Evolutionary conservation across 2,329 filamentous ascomycete genomes (phyloP).

Genomic region (Cladophialophora yegresii): DNA sequence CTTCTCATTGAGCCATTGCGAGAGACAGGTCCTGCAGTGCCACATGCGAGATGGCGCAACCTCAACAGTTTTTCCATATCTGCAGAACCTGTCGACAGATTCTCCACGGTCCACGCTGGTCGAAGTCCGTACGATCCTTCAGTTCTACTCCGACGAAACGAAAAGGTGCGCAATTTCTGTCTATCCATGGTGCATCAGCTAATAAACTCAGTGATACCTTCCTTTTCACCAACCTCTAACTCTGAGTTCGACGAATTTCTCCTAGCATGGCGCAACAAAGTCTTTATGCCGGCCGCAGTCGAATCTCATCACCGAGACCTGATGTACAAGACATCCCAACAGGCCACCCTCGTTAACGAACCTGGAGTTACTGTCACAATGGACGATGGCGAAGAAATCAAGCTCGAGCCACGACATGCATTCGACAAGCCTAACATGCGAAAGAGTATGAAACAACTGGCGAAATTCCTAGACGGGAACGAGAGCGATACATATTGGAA

Average conservation of each 20-base stretch:
- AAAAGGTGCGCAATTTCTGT: conserved; percentile 25
- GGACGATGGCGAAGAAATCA: conserved; percentile 44
- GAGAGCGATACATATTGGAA: conserved; percentile 42
- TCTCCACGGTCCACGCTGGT: conserved; percentile 35
- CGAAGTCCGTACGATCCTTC: conserved; percentile 30
- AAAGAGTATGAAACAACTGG: conserved; percentile 38
- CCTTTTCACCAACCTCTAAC: conserved; percentile 45
- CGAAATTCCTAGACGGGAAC: conserved; percentile 43
- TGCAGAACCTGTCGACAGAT: conserved; percentile 39
- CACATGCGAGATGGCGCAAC: conserved; percentile 42
- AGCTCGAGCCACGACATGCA: conserved; percentile 43
- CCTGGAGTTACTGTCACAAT: conserved; percentile 47
- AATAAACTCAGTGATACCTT: conserved; percentile 41
- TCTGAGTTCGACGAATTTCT: conserved; percentile 47
- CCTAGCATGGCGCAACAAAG: conserved; percentile 46
- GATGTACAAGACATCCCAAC: conserved; percentile 45
- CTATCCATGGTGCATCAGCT: background rate
- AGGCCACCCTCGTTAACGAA: conserved; percentile 43
- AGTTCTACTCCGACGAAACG: conserved; percentile 28
- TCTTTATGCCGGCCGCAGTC: conserved; percentile 49
- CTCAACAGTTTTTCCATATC: conserved; percentile 44
- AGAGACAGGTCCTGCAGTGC: background rate
- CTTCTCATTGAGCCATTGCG: background rate
- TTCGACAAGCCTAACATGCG: conserved; percentile 41
- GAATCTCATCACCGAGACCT: conserved; percentile 43